phyloP scores from a whole-genome alignment of 352 stramenopile genomes.

The Pythium graminicola region DNA sequence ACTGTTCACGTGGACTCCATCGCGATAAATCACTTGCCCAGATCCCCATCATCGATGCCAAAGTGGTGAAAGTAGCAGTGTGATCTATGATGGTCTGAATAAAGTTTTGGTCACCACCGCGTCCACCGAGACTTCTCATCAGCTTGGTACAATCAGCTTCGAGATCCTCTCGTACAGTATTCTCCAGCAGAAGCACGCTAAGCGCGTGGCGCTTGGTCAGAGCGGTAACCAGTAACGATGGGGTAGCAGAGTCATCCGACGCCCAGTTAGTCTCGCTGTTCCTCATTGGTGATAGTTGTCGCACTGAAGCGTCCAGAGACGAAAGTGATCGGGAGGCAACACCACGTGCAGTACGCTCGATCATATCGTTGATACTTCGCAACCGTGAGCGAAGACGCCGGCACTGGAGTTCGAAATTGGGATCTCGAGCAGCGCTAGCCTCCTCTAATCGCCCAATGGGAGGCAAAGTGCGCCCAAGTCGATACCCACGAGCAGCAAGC shows the following conservation, averaged over 20 bases:
- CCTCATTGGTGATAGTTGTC: too few species aligned
- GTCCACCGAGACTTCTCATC: neutral
- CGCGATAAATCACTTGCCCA: neutral
- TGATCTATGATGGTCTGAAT: neutral
- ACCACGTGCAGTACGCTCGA: slow-evolving; percentile 14
- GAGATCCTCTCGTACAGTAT: slow-evolving; percentile 6
- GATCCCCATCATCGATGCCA: neutral
- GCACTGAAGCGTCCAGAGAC: too few species aligned
- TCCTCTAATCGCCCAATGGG: slow-evolving; percentile 50
- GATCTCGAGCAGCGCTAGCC: slow-evolving; percentile 10
- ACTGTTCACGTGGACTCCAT: neutral
- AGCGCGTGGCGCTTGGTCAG: slow-evolving; percentile 43
- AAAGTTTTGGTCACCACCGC: neutral
- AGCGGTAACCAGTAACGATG: slow-evolving; percentile 52
- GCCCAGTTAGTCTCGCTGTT: neutral
- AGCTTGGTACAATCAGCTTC: slow-evolving; percentile 6
- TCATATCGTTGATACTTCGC: slow-evolving; percentile 38
- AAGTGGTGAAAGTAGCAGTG: neutral
- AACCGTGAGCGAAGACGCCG: slow-evolving; percentile 32
- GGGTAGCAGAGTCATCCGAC: slow-evolving; percentile 19
- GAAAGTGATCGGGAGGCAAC: neutral
- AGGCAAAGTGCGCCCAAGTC: slow-evolving; percentile 37
- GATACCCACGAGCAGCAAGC: slow-evolving; percentile 44
- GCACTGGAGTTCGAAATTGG: slow-evolving; percentile 28
- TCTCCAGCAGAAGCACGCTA: slow-evolving; percentile 32